Evolutionary conservation across 345 rosid genomes (phyloP), one percentile per base, ranked within the genome.

Genomic region (Syzygium oleosum): DNA sequence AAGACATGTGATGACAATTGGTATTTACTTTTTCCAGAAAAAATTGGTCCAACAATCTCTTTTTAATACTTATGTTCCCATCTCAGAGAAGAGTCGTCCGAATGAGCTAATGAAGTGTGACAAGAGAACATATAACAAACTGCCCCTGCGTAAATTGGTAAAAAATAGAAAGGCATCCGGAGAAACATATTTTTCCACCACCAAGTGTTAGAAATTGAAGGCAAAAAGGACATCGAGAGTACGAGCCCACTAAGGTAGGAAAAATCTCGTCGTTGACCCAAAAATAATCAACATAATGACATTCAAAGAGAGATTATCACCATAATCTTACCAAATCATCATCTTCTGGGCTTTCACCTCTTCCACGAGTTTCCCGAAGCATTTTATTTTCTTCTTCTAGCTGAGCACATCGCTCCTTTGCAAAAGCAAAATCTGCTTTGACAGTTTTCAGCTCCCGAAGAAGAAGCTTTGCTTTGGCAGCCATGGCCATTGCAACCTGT

Each of bases 401-500:
- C 93, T 97, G 99, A 41, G 98, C 94, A 88, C 98, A 95, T 87
- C 99, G 94, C 87, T 94, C 96, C 91, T 94, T 97, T 52, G 99
- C 98, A 88, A 97, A 97, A 41, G 98, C 98, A 77, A 96, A 90
- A 90, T 96, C 99, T 59, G 99, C 98, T 92, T 96, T 97, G 41
- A 97, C 94, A 51, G 98, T 97, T 92, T 97, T 97, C 88, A 94
- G 89, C 93, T 97, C 99, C 73, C 99, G 94, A 86, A 96, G 98
- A 85, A 97, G 98, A 79, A 97, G 96, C 91, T 97, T 97, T 90
- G 99, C 98, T 92, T 97, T 97, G 27, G 99, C 98, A 90, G 99
- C 99, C 95, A 96, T 97, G 88, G 99, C 99, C 98, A 96, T 96
- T 84, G 99, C 99, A 91, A 97, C 98, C 99, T 97, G 95, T 90